These are phyloP conservation scores for Lepraria neglecta DNA, from an alignment of 495 filamentous ascomycete genomes.

Conservation along the genomic window DNA sequence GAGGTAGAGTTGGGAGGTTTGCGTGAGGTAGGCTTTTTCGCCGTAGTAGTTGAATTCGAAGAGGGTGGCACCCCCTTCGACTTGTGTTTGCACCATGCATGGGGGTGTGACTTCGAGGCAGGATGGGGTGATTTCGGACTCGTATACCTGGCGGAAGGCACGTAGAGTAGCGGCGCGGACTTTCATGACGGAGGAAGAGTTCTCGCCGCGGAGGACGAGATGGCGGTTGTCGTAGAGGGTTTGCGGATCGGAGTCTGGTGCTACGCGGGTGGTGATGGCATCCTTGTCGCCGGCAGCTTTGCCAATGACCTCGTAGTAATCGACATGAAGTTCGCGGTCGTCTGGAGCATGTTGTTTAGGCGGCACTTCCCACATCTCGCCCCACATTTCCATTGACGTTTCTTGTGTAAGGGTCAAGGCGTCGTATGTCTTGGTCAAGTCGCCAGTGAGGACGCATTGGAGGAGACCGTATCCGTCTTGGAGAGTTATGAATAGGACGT, in stretches of 20 bases:
- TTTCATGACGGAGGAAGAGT: conserved; percentile 81
- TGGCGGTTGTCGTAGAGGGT: conserved; percentile 86
- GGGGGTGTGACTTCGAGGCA: conserved; percentile 78
- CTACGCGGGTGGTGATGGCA: conserved; percentile 86
- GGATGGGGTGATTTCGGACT: conserved; percentile 60
- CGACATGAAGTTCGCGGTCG: conserved; percentile 86
- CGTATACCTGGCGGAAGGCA: conserved; percentile 77
- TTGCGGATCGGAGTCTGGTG: conserved; percentile 68
- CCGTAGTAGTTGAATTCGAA: conserved; percentile 95
- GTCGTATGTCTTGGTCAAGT: conserved; percentile 87
- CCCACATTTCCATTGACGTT: conserved; percentile 79
- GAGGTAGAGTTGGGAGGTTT: conserved; percentile 96
- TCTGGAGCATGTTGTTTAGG: conserved; percentile 73
- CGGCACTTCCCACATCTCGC: conserved; percentile 82
- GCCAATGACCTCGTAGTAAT: conserved; percentile 84
- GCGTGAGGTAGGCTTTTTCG: conserved; percentile 88
- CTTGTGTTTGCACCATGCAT: conserved; percentile 97
- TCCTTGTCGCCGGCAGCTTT: conserved; percentile 84
- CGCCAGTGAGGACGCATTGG: conserved; percentile 80
- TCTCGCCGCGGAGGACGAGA: conserved; percentile 84
- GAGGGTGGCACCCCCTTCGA: conserved; percentile 90
- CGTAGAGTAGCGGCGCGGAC: conserved; percentile 77
- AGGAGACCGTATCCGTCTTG: conserved; percentile 84
- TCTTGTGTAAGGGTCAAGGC: conserved; percentile 81
- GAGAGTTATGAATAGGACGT: conserved; percentile 79